A percentile compares a stretch with the other conserved stretches of the same genome.
phyloP scores from a whole-genome alignment of 2,329 filamentous ascomycete species.

The Stemphylium vesicarium region DNA sequence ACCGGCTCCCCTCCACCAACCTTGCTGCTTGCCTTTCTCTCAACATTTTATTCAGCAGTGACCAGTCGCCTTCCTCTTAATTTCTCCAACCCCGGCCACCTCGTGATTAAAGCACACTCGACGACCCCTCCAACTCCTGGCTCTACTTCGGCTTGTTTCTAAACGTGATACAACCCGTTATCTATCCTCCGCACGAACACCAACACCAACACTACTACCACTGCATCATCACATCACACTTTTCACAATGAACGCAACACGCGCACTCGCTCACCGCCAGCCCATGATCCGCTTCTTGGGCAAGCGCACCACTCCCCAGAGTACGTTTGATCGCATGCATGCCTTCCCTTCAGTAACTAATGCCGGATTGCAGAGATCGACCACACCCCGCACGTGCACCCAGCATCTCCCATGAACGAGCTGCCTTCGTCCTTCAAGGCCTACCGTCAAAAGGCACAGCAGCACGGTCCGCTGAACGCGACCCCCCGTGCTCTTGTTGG shows the following conservation, averaged over 20 bases:
- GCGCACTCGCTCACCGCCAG: conserved; percentile 53
- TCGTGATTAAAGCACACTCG: not conserved
- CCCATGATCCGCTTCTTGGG: conserved; percentile 60
- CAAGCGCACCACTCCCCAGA: conserved; percentile 54
- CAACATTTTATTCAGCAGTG: not conserved
- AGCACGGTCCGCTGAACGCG: conserved; percentile 72
- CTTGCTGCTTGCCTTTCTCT: conserved; percentile 5
- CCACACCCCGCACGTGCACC: conserved; percentile 76
- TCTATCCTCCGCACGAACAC: not conserved
- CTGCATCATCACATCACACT: conserved; percentile 10
- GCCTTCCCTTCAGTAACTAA: conserved; percentile 18
- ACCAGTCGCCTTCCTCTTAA: not conserved
- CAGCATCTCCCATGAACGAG: conserved; percentile 69
- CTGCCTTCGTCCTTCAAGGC: conserved; percentile 75
- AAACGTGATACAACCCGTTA: not conserved
- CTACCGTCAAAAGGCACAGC: conserved; percentile 79
- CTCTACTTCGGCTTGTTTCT: not conserved
- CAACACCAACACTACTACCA: conserved; percentile 11
- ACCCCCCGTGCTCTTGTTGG: conserved; percentile 32
- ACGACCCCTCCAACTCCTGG: not conserved
- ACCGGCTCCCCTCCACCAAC: conserved; percentile 16
- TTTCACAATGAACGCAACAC: conserved; percentile 54
- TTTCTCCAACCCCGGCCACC: not conserved
- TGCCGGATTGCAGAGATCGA: conserved; percentile 65
- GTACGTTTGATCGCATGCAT: conserved; percentile 40